Base-by-base conservation (phyloP, 441 rosid species). In the Brassica hybrid region DNA sequence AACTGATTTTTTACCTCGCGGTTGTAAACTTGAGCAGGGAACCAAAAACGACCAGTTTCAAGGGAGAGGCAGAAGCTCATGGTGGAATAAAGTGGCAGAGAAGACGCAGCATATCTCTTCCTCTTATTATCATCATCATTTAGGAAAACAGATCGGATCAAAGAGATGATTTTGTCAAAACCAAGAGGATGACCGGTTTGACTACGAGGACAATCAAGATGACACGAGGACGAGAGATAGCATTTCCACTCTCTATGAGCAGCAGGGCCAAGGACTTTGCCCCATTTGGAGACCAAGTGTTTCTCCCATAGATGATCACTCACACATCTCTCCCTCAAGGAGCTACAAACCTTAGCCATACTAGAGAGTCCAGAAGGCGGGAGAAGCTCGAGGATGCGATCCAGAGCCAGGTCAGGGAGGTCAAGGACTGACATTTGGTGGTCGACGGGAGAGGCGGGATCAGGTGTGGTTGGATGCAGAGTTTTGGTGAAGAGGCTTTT, bases 11-110 rank as follows among this genome's bases (percentile, higher is more conserved):
- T 50, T 14, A 94, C 99, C 99, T 93, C 96, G 1, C 98, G 93
- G 76, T 95, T 93, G 75, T 85, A 95, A 75, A 93, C 96, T 81
- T 95, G 99, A 79, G 98, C 97, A 32, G 98, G 98, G 84, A 95
- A 95, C 89, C 94, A 84, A 75, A 90, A 90, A 60, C 85, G 82
- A 74, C 96, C 98, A 21, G 87, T 85, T 80, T 93, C 97, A 65
- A 95, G 94, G 41, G 96, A 92, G 64, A 91, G 96, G 81, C 87
- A 95, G 87, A 91, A 90, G 65, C 90, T 90, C 97, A 91, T 91
- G 84, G 83, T 80, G 25, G 99, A 89, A 84, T 93, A 86, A 80
- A 77, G 86, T 59, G 85, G 91, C 59, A 85, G 81, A 75, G 79
- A 67, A 80, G 79, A 67, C 76, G 80, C 38, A 68, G 80, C 38